Base-by-base conservation (phyloP, 1,284 basidiomycete species). In the Ceratobasidium sp. region DNA sequence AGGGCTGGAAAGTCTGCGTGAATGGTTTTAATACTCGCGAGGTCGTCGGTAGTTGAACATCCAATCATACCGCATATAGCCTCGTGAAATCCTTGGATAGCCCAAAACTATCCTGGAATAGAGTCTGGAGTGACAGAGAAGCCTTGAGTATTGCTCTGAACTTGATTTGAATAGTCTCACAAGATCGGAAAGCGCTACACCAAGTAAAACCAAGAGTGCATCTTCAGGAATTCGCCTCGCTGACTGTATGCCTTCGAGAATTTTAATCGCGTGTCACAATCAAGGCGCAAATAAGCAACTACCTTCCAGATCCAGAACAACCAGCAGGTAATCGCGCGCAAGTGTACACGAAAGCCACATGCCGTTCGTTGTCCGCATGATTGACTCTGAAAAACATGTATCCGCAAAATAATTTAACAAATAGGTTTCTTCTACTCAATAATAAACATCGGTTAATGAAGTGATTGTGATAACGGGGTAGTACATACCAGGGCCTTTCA, bases 251-350 rank as follows among this genome's bases (percentile, higher is more conserved):
- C 90, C 90, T 91, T 74, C n/a, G 20, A 9, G 46, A 40, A 52
- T 73, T 38, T 62, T 23, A 0, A 13, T 61, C 5, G 17, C 52
- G 20, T 7, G 15, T 40, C 44, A 23, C 13, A 5, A 59, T 48
- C 10, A 26, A 61, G 26, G 20, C 12, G 28, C n/a, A 23, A 64
- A 28, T 33, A 33, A 33, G 33, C 15, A 44, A 33, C 46, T 54
- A 86, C 90, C 90, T 86, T 91, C 91, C 78, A 91, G 92, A 80
- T 92, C 91, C 1, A 92, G 84, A 0, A 90, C 87, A 6, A 92
- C 90, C 12, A 91, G 85, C 28, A 92, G 82, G 0, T 83, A 82
- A 42, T 89, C 87, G 54, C 87, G 84, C 0, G 90, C 91, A 0
- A 91, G 91, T 1, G 91, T 91, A 13, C 80, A 80, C 0, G 91